These are phyloP conservation scores for Pelargonium citronellum DNA, from an alignment of 441 rosid species.

Conservation along the genomic window DNA sequence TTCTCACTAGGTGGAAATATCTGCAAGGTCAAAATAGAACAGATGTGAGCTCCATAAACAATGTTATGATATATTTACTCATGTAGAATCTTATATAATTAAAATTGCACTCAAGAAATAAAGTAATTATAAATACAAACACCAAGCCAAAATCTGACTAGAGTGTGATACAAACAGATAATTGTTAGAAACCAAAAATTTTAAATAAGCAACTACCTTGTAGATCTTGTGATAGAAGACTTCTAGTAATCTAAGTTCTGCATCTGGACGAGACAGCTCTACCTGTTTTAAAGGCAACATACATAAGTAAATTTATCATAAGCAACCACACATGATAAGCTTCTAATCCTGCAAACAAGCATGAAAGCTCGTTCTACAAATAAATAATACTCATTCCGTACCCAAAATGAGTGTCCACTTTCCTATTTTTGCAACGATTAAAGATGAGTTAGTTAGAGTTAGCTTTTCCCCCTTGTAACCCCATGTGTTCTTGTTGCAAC, in stretches of 20 bases:
- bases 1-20: constrained; percentile 69
- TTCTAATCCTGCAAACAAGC: not conserved
- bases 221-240: constrained; percentile 89
- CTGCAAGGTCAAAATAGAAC: constrained; percentile 37
- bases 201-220: constrained; percentile 46
- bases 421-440: too few relatives aligned
- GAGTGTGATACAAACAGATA: not conserved
- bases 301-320: not conserved
- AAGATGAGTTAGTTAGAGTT: too few relatives aligned
- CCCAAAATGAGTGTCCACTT: too few relatives aligned
- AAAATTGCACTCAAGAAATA: not conserved
- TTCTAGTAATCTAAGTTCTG: constrained; percentile 89
- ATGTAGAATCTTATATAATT: not conserved
- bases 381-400: not conserved
- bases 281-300: constrained; percentile 44
- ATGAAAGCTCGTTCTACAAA: not conserved
- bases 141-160: not conserved
- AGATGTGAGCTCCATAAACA: not conserved
- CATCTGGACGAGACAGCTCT: constrained; percentile 77
- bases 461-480: too few relatives aligned
- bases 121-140: not conserved
- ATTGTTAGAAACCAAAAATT: not conserved
- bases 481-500: too few relatives aligned
- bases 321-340: not conserved
- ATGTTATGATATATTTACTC: too few relatives aligned